phyloP scores from a whole-genome alignment of 495 filamentous ascomycete species.

The Tuber brumale region DNA sequence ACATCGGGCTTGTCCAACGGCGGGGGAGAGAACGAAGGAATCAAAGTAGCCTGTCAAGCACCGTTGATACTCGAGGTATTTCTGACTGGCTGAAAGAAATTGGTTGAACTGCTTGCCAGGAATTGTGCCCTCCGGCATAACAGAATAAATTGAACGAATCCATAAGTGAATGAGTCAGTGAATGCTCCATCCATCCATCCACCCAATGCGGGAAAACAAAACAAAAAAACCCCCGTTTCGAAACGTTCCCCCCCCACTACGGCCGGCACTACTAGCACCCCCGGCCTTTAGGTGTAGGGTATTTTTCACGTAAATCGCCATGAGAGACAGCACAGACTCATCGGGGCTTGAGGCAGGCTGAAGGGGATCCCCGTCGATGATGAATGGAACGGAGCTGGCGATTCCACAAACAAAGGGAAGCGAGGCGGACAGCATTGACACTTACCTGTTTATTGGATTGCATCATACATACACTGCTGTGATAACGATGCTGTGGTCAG shows the following conservation, averaged over 20 bases:
- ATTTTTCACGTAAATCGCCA: background rate
- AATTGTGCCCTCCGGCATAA: background rate
- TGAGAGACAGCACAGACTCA: background rate
- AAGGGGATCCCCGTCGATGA: background rate
- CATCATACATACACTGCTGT: background rate
- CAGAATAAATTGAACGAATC: background rate
- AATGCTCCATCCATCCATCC: background rate
- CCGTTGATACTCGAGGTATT: background rate
- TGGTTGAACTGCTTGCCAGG: background rate
- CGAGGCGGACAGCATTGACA: background rate
- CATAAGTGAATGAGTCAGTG: background rate
- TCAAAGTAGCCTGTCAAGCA: background rate
- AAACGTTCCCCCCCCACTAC: background rate
- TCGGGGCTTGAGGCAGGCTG: background rate
- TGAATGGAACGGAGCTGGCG: background rate
- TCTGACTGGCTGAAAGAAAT: background rate
- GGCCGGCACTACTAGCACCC: background rate
- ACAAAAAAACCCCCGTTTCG: background rate
- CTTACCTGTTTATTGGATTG: background rate
- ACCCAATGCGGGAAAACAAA: background rate
- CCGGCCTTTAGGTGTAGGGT: background rate
- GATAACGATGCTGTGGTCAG: background rate
- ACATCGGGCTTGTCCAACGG: background rate
- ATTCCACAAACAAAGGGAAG: background rate
- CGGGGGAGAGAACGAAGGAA: background rate